A percentile compares a stretch with the other conserved stretches of the same genome.
Conservation (phyloP, 2,329 filamentous ascomycete genomes). For the Penicillium sp. region DNA sequence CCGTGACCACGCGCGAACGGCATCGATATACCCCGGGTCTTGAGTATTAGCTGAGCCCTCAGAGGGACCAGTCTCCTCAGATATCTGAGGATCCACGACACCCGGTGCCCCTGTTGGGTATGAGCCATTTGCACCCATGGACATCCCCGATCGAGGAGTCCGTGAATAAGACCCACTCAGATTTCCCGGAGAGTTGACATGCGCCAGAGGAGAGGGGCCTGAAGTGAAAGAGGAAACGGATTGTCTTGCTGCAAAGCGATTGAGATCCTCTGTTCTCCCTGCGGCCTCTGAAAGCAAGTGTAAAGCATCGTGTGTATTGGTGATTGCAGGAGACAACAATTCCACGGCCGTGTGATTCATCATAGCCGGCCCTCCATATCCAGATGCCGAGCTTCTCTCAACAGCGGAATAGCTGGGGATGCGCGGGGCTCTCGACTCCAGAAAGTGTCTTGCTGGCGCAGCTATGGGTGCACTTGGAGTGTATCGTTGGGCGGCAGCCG, state of each 20-base stretch:
- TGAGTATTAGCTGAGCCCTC: slow-evolving; percentile 29
- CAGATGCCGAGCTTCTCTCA: slow-evolving; percentile 25
- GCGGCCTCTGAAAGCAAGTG: slow-evolving; percentile 89
- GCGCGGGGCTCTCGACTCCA: slow-evolving; percentile 28
- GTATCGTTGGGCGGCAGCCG: slow-evolving; percentile 26
- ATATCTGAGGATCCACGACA: slow-evolving; percentile 27
- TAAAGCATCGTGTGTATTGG: slow-evolving; percentile 88
- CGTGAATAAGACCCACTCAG: slow-evolving; percentile 36
- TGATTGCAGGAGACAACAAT: slow-evolving; percentile 68
- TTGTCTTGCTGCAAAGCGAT: slow-evolving; percentile 40
- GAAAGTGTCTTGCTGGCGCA: slow-evolving; percentile 27
- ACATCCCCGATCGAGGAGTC: slow-evolving; percentile 44
- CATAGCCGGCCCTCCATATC: slow-evolving; percentile 54
- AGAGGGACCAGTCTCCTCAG: slow-evolving; percentile 27
- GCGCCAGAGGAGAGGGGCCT: slow-evolving; percentile 38
- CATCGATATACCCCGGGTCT: slow-evolving; percentile 56
- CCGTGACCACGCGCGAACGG: slow-evolving; percentile 82
- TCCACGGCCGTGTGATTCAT: slow-evolving; percentile 62
- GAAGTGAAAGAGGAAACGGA: slow-evolving; percentile 43
- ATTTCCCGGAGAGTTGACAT: slow-evolving; percentile 37
- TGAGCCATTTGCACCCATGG: slow-evolving; percentile 48
- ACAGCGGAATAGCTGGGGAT: slow-evolving; percentile 26
- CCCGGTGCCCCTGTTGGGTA: slow-evolving; percentile 43
- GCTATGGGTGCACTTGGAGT: slow-evolving; percentile 25
- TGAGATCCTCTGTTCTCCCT: slow-evolving; percentile 51